Evolutionary conservation across 73 alveolate species (phyloP), one percentile per base, ranked within the genome.

Genomic region (Paramecium sonneborni): DNA sequence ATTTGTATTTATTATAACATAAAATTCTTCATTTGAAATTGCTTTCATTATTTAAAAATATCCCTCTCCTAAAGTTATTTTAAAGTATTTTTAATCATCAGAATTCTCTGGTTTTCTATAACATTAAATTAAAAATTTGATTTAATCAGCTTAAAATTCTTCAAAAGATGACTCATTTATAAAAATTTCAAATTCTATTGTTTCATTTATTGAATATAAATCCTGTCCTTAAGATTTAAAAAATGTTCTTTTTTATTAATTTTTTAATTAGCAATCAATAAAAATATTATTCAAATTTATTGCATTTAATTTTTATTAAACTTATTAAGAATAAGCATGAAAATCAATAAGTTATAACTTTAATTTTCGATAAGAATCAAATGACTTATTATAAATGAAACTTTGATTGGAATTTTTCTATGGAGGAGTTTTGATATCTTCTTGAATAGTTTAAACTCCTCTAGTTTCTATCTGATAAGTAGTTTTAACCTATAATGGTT

Each of bases 41-140:
- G 90, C 90, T 24, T 79, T 43, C 8, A 38, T 44, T 79, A 79
- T 21, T 79, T 79, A 5, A 21, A 79, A 79, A 1, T 79, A 38
- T 11, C 90, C 90, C 24, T 79, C 72, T 0, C 90, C 90, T n/a
- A 79, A 21, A 1, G 44, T 24, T 12, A 79, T 79, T 26, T 79
- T 79, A 34, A 43, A 79, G 41, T 79, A 79, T 46, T 44, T 79
- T 3, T 79, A 10, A 79, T 79, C 90, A 38, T 20, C 34, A 10
- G 90, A 79, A 44, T 79, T 79, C 14, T 79, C 90, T 11, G 72
- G 72, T 34, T 79, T 79, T 34, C 90, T 79, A 62, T 79, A 79
- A 44, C 90, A 79, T 79, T 43, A 18, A 43, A 79, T 79, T 12
- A 24, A 46, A 44, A 79, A 79, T 34, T 79, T 79, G 8, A 79